Base-by-base conservation (phyloP, 106 monocot species). In the Iris macrosiphon region DNA sequence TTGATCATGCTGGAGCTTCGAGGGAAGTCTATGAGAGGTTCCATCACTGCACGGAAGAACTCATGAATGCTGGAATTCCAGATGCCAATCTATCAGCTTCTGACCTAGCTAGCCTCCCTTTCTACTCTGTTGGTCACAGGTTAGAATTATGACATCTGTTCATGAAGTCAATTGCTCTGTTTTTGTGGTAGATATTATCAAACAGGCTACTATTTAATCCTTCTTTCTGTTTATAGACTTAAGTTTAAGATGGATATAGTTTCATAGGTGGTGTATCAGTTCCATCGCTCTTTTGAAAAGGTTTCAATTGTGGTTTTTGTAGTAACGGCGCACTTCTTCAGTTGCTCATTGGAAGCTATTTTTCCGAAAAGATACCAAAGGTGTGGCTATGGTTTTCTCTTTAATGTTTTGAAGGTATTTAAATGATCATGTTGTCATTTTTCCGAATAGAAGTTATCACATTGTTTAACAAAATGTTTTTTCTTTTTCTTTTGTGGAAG, bases 301-400 rank as follows among this genome's bases (percentile, higher is more conserved):
- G n/a, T n/a, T 29, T 50, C 27, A 28, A n/a, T 29, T 30, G 16
- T 48, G 33, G 12, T 22, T 39, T 12, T 71, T 76, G 37, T 70
- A 96, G 95, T 72, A 96, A 96, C 51, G 95, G 95, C 0, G 95
- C 95, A 18, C 65, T 96, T 32, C 89, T 96, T 62, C 95, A 96
- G 63, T 33, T 89, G 74, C 76, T 96, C 20, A 62, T 96, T 19
- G 95, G 95, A 15, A 85, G 89, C 59, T 96, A 79, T 59, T 96
- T 86, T 56, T 55, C 85, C 4, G 85, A 96, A 32, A 89, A 80
- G 66, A 74, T 89, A 66, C 89, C 95, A 10, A 71, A 89, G 89
- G 95, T 89, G 27, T 55, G 60, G 13, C 41, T 62, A 43, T 55
- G 4, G 0, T 23, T n/a, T 29, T 37, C 15, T 32, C 56, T 38